These are phyloP conservation scores for Nepenthes mirabilis DNA, from an alignment of 148 eudicot genomes.

Conservation along the genomic window DNA sequence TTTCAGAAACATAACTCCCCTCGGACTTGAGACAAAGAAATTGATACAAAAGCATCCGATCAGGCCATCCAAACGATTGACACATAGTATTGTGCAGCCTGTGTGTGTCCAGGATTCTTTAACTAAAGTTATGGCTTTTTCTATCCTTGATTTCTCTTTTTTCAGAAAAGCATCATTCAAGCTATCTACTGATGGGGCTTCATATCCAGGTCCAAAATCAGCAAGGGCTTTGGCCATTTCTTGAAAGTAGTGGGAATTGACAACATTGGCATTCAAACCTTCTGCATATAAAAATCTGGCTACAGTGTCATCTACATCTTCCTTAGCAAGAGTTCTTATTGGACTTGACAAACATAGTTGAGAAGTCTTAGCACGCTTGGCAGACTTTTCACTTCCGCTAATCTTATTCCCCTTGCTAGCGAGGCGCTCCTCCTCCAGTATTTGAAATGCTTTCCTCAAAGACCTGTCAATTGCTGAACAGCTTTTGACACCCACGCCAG, in stretches of 20 bases:
- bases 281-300: slow-evolving; percentile 40
- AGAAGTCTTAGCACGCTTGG: slow-evolving; percentile 18
- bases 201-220: slow-evolving; percentile 39
- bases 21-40: slow-evolving; percentile 32
- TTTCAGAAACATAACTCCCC: slow-evolving; percentile 34
- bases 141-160: slow-evolving; percentile 35
- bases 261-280: slow-evolving; percentile 22
- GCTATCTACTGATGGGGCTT: slow-evolving; percentile 29
- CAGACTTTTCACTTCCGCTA: slow-evolving; percentile 16
- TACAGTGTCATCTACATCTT: slow-evolving; percentile 30
- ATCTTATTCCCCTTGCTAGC: slow-evolving; percentile 28
- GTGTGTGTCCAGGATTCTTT: slow-evolving; percentile 42
- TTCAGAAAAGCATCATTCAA: slow-evolving; percentile 26
- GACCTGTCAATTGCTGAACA: slow-evolving; percentile 43
- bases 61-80: slow-evolving; percentile 30
- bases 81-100: slow-evolving; percentile 31
- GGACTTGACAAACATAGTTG: slow-evolving; percentile 14
- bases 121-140: slow-evolving; percentile 23
- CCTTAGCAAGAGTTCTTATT: slow-evolving; percentile 18
- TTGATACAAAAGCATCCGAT: slow-evolving; percentile 33
- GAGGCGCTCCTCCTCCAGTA: slow-evolving; percentile 30
- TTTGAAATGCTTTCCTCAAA: slow-evolving; percentile 27
- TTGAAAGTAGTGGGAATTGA: slow-evolving; percentile 26
- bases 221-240: slow-evolving; percentile 28
- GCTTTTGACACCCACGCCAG: slow-evolving; percentile 38